Base-by-base conservation (phyloP, 2,329 filamentous ascomycete genomes). In the Cercospora citrullina region DNA sequence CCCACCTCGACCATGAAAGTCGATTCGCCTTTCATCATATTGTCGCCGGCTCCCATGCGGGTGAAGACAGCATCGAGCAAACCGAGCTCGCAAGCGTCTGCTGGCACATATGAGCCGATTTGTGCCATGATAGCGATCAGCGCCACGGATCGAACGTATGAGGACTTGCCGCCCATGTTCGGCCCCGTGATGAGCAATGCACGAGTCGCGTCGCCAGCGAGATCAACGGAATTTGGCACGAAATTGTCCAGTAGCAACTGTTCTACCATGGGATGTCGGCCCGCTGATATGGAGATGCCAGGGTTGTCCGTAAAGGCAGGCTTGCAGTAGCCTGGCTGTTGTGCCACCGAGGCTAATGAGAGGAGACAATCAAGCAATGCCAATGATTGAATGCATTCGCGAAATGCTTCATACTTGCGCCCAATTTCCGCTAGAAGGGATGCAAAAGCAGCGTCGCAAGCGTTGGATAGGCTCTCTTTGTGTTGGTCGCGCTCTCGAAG, bases 141-240 rank as follows among this genome's bases (percentile, higher is more conserved):
- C 9, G 95, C 94, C 55, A 96, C 89, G 72, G 94, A 92, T 63
- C 95, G 92, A 23, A 99, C 94, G 79, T 97, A 99, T 67, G 91
- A 95, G n/a, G 93, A 97, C 78, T 99, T 99, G 66, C 95, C 95
- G 75, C 95, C 95, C 95, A 99, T 99, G 82, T 99, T 99, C 31
- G 95, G 95, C 0, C 95, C 95, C 0, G 95, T 99, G 75, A 99
- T 90, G 65, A 98, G 89, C 73, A 97, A 87, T 2, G 93, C 92
- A 5, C 91, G 86, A 0, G 88, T 87, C 0, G 84, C 77, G 1
- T 88, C 85, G 3, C 88, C 86, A n/a, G 87, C 85, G 58, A 98
- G 87, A 2, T 87, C 82, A 10, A 93, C 91, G 75, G 91, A 88
- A 80, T 99, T 99, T 58, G 95, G 94, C 67, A 99, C 96, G 80